Evolutionary conservation across 2,329 filamentous ascomycete species (phyloP).

Genomic region (Ramularia endophylla): DNA sequence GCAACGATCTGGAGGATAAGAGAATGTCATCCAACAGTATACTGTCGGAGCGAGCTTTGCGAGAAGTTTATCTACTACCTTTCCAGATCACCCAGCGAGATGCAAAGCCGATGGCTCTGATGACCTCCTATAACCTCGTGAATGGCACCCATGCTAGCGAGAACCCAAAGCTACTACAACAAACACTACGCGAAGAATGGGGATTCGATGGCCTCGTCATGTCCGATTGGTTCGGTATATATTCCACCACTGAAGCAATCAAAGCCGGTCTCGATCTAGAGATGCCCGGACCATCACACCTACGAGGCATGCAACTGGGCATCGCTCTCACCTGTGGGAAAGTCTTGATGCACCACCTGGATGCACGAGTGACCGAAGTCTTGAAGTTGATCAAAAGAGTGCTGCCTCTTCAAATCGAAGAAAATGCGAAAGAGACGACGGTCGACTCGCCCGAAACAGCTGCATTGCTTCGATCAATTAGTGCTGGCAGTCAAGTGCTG

Average conservation of each 20-base stretch:
- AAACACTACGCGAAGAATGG: constrained; percentile 66
- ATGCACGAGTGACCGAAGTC: constrained; percentile 55
- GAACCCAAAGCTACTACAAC: constrained; percentile 58
- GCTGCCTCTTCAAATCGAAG: constrained; percentile 22
- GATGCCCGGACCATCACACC: constrained; percentile 71
- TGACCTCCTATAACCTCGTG: constrained; percentile 70
- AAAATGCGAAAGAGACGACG: constrained; percentile 25
- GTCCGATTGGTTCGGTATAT: constrained; percentile 75
- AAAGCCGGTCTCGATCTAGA: constrained; percentile 74
- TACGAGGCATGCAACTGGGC: constrained; percentile 29
- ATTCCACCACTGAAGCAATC: constrained; percentile 60
- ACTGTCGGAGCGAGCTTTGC: constrained; percentile 58
- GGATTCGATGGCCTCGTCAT: constrained; percentile 53
- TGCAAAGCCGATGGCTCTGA: constrained; percentile 62
- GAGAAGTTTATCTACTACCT: constrained; percentile 67
- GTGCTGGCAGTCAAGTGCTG: constrained; percentile 26
- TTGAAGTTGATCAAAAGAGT: constrained; percentile 50
- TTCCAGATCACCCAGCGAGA: constrained; percentile 69
- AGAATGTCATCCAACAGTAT: constrained; percentile 59
- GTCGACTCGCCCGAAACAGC: constrained; percentile 29
- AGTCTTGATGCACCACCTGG: constrained; percentile 36
- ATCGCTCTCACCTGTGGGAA: constrained; percentile 25
- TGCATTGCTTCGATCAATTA: constrained; percentile 24
- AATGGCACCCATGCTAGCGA: constrained; percentile 65
- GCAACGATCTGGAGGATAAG: constrained; percentile 68